Evolutionary conservation across 164 flowering plant genomes (phyloP).

Genomic region (Hamamelis virginiana): DNA sequence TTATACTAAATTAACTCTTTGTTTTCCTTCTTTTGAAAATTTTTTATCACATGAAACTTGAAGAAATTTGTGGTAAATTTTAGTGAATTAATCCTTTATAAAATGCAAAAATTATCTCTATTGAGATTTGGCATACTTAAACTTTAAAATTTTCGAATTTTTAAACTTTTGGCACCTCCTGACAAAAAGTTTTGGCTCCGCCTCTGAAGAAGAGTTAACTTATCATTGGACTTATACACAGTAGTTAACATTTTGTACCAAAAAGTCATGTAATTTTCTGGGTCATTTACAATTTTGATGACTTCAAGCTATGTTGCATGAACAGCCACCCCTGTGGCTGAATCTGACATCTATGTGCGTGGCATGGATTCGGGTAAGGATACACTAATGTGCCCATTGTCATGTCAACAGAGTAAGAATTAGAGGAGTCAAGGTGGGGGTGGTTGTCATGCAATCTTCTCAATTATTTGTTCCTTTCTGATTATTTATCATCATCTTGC

Average conservation of each 20-base stretch:
- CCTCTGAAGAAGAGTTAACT: neutral
- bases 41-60: too few relatives aligned
- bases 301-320: neutral
- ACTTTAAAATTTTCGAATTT: too few relatives aligned
- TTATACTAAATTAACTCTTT: too few relatives aligned
- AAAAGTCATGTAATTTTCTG: neutral
- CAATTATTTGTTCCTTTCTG: neutral
- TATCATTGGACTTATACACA: neutral
- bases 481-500: conserved; percentile 11
- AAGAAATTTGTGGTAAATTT: too few relatives aligned
- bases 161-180: too few relatives aligned
- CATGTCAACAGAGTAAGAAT: neutral
- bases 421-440: too few relatives aligned
- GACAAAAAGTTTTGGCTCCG: too few relatives aligned
- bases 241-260: neutral
- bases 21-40: too few relatives aligned
- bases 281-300: neutral
- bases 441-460: too few relatives aligned
- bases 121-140: too few relatives aligned
- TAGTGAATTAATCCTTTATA: too few relatives aligned
- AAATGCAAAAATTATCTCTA: too few relatives aligned
- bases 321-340: neutral
- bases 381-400: neutral
- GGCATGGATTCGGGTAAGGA: neutral
- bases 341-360: neutral